Percentiles rank a stretch among this genome's conserved stretches.
Evolutionary conservation across 179 eudicot species (phyloP).

Genomic region (Carnegiea gigantea): DNA sequence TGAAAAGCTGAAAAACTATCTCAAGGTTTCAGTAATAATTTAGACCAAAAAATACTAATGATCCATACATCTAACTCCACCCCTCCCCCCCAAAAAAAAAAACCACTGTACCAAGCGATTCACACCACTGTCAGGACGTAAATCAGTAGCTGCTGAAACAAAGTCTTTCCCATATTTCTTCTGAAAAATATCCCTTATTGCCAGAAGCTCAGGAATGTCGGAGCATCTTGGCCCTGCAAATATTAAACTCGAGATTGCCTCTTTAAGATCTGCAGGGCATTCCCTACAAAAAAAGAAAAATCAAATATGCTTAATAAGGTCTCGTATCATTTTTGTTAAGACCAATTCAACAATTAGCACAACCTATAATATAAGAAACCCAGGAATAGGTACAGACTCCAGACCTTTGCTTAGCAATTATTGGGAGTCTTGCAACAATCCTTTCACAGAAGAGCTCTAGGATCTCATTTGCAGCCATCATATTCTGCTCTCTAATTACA

Average conservation of each 20-base stretch:
- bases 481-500: conserved; percentile 90
- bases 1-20: background rate
- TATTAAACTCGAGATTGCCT: conserved; percentile 84
- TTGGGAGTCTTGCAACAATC: conserved; percentile 65
- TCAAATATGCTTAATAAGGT: background rate
- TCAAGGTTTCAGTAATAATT: background rate
- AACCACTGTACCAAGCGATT: conserved; percentile 66
- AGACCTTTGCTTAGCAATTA: conserved; percentile 81
- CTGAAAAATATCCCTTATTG: conserved; percentile 75
- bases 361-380: background rate
- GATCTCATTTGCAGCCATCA: conserved; percentile 94
- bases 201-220: conserved; percentile 76
- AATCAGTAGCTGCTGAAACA: conserved; percentile 87
- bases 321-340: background rate
- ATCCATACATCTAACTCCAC: background rate
- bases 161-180: conserved; percentile 94
- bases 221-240: conserved; percentile 95
- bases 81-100: background rate
- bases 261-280: conserved; percentile 84
- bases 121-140: conserved; percentile 88
- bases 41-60: background rate
- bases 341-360: background rate
- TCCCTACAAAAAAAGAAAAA: conserved; percentile 43
- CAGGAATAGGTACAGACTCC: background rate
- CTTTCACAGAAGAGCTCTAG: conserved; percentile 91